Conservation (phyloP, 192 early-diverging fungal species). For the Coemansia sp. region DNA sequence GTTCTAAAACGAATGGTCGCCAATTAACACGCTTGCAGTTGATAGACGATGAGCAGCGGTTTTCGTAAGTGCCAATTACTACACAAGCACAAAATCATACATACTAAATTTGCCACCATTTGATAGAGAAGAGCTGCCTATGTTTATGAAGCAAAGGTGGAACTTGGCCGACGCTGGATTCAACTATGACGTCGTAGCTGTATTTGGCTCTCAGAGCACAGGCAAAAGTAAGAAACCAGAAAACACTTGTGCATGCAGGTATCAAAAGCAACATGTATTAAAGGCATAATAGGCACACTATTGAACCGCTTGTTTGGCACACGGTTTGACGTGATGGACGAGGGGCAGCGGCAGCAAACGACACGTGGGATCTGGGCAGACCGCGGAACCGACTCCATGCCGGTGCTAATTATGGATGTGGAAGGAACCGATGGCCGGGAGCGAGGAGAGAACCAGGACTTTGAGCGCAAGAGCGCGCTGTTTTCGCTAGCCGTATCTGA, state of each 20-base stretch:
- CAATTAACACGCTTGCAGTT: conserved; percentile 41
- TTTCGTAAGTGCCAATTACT: conserved; percentile 42
- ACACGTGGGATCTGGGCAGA: conserved; percentile 98
- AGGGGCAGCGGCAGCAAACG: conserved; percentile 79
- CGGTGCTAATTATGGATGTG: conserved; percentile 93
- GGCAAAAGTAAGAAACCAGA: conserved; percentile 91
- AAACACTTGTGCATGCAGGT: not conserved
- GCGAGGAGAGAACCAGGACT: conserved; percentile 98
- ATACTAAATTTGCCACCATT: not conserved
- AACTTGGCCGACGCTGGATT: conserved; percentile 78
- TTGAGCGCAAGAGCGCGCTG: conserved; percentile 96
- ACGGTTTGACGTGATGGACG: conserved; percentile 94
- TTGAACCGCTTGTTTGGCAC: conserved; percentile 95
- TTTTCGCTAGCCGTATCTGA: conserved; percentile 95
- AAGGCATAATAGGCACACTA: conserved; percentile 65
- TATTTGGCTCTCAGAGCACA: conserved; percentile 98
- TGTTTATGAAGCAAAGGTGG: conserved; percentile 86
- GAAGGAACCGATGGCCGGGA: conserved; percentile 99
- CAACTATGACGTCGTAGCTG: conserved; percentile 94
- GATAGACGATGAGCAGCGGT: conserved; percentile 49
- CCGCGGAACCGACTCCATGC: conserved; percentile 69
- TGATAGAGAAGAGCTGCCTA: conserved; percentile 62
- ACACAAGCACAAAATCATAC: not conserved
- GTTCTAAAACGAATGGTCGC: not conserved
- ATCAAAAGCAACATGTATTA: conserved; percentile 37